These are phyloP conservation scores for Galerina marginata DNA, from an alignment of 768 basidiomycete species.

Conservation along the genomic window DNA sequence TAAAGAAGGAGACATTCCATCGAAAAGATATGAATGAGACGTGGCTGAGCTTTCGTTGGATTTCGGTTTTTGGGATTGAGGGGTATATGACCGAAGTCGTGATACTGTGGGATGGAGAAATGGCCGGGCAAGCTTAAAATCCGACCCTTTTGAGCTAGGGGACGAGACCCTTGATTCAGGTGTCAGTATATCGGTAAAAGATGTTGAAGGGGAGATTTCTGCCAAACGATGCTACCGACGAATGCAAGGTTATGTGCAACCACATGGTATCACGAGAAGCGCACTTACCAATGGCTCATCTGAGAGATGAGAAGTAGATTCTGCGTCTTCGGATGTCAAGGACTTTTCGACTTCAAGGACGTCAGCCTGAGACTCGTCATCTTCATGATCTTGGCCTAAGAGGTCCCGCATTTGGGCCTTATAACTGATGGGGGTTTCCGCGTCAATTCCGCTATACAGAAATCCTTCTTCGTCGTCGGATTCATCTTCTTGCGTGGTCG, in stretches of 20 bases:
- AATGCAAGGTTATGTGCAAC: no score
- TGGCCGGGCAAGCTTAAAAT: constrained; percentile 52
- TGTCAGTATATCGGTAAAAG: constrained; percentile 41
- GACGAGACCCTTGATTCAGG: constrained; percentile 45
- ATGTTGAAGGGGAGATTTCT: constrained; percentile 43
- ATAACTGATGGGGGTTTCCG: constrained; percentile 59
- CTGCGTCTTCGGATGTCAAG: constrained; percentile 43
- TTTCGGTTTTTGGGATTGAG: constrained; percentile 49
- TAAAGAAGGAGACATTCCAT: constrained; percentile 55
- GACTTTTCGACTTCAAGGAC: constrained; percentile 50
- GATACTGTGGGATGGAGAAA: constrained; percentile 80
- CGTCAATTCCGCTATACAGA: constrained; percentile 75
- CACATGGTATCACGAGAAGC: not conserved
- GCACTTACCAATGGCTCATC: constrained; percentile 36
- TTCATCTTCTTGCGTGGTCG: constrained; percentile 41
- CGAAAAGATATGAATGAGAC: constrained; percentile 46
- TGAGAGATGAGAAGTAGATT: constrained; percentile 11
- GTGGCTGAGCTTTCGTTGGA: constrained; percentile 48
- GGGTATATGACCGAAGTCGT: constrained; percentile 74
- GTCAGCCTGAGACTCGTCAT: constrained; percentile 48
- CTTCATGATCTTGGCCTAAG: constrained; percentile 65
- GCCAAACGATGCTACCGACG: constrained; percentile 33
- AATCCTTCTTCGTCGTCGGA: constrained; percentile 63
- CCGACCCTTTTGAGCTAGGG: constrained; percentile 35
- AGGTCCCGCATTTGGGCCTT: constrained; percentile 73